Evolutionary conservation across 768 basidiomycete species (phyloP).

Genomic region (Termitomyces sp.): DNA sequence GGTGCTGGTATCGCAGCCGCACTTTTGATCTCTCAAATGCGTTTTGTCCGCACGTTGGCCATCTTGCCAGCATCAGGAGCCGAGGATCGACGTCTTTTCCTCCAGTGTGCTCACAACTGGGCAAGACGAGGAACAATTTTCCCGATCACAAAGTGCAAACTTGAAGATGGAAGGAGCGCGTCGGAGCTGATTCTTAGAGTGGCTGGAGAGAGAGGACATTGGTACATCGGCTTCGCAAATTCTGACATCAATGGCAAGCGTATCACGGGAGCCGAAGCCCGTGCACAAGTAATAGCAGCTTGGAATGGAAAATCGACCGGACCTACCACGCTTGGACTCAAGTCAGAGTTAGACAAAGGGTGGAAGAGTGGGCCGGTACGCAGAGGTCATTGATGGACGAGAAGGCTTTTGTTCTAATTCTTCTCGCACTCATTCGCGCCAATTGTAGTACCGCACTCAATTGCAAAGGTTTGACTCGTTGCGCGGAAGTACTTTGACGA

Average conservation of each 20-base stretch:
- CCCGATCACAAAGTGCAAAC: constrained; percentile 19
- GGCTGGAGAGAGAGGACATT: constrained; percentile 24
- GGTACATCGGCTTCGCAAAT: constrained; percentile 25
- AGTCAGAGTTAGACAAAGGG: constrained; percentile 11
- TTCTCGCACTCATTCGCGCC: neutral
- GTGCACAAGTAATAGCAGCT: constrained; percentile 19
- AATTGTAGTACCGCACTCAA: neutral
- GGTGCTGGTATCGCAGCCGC: constrained; percentile 24
- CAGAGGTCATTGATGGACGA: constrained; percentile 2
- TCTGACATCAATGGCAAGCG: constrained; percentile 20
- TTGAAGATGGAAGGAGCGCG: constrained; percentile 24
- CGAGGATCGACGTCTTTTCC: constrained; percentile 20
- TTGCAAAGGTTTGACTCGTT: neutral
- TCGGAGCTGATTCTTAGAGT: constrained; percentile 26
- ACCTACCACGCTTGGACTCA: constrained; percentile 4
- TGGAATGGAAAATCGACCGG: constrained; percentile 19
- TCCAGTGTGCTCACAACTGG: constrained; percentile 26
- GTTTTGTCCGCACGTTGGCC: constrained; percentile 26
- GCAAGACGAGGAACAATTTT: constrained; percentile 20
- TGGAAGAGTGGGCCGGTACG: constrained; percentile 24
- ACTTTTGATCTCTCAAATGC: constrained; percentile 22
- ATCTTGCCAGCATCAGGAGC: constrained; percentile 16
- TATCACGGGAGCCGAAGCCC: constrained; percentile 15
- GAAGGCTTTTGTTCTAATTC: neutral
- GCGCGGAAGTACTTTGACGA: too few relatives aligned